phyloP scores from a whole-genome alignment of 306 rosid species.

The Sesbania bispinosa region DNA sequence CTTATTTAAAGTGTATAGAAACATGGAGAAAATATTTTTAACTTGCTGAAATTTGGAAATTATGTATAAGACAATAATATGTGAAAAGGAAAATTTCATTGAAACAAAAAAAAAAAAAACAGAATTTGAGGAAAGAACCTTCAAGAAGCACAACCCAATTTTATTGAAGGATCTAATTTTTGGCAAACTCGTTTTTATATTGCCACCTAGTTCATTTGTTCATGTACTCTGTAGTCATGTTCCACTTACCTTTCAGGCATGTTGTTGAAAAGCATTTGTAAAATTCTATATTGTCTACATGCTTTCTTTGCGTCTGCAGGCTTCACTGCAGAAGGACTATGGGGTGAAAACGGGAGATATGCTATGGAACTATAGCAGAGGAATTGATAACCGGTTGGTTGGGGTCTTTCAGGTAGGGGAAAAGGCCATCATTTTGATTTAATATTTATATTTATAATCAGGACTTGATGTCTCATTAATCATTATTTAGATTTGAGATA shows the following conservation, averaged over 20 bases:
- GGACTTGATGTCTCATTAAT: constrained; percentile 3
- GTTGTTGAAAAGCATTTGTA: too few relatives aligned
- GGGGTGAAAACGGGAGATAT: constrained; percentile 86
- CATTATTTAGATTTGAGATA: constrained; percentile 16
- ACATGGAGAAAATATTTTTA: not conserved
- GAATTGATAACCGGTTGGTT: constrained; percentile 82
- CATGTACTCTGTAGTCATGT: constrained; percentile 1
- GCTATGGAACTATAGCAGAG: constrained; percentile 87
- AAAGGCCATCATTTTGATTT: constrained; percentile 10
- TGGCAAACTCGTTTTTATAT: constrained; percentile 10
- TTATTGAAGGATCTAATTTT: constrained; percentile 8
- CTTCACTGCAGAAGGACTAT: constrained; percentile 73
- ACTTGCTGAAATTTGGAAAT: not conserved
- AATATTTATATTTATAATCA: constrained; percentile 24
- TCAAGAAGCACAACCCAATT: constrained; percentile 4
- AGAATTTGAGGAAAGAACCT: not conserved
- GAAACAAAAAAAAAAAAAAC: not conserved
- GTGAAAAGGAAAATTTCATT: too few relatives aligned
- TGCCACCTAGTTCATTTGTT: constrained; percentile 7
- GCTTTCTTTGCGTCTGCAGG: constrained; percentile 50
- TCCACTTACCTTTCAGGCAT: not conserved
- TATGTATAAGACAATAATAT: not conserved
- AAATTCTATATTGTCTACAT: constrained; percentile 12
- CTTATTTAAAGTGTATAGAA: not conserved
- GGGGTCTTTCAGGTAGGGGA: constrained; percentile 74